These are phyloP conservation scores for Acephala macrosclerotiorum DNA, from an alignment of 2,329 filamentous ascomycete genomes.

Conservation along the genomic window DNA sequence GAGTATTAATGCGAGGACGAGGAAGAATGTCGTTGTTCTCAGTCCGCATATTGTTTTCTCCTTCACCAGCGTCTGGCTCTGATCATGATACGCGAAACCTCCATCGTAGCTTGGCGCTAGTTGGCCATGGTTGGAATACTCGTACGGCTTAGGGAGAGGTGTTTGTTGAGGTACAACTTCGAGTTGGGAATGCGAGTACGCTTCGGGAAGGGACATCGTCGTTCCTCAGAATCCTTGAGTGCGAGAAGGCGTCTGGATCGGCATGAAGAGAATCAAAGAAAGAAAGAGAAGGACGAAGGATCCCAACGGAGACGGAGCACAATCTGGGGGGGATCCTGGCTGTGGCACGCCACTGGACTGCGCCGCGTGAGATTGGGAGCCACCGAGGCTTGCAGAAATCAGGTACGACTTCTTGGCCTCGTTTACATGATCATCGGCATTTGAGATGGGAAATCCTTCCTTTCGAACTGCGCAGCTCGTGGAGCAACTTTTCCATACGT, in stretches of 20 bases:
- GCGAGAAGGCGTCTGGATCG: neutral
- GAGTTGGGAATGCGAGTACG: constrained; percentile 12
- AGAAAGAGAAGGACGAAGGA: neutral
- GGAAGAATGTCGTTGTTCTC: constrained; percentile 19
- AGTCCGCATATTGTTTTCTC: constrained; percentile 24
- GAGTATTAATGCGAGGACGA: constrained; percentile 23
- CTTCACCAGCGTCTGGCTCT: neutral
- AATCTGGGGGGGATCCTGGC: neutral
- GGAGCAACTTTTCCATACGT: too few relatives aligned
- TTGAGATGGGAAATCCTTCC: too few relatives aligned
- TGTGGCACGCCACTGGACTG: neutral
- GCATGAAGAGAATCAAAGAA: neutral
- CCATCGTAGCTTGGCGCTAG: neutral
- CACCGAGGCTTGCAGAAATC: too few relatives aligned
- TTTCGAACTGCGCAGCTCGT: too few relatives aligned
- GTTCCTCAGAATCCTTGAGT: neutral
- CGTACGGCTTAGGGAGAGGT: constrained; percentile 10
- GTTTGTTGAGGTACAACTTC: constrained; percentile 11
- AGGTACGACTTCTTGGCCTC: too few relatives aligned
- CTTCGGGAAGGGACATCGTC: constrained; percentile 19
- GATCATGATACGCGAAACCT: neutral
- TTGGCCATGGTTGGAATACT: neutral
- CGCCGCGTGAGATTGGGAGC: too few relatives aligned
- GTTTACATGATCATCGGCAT: too few relatives aligned
- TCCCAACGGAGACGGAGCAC: too few relatives aligned